A percentile compares a stretch with the other conserved stretches of the same genome.
Evolutionary conservation across 1,284 basidiomycete genomes (phyloP).

Genomic region (Tilletia indica): DNA sequence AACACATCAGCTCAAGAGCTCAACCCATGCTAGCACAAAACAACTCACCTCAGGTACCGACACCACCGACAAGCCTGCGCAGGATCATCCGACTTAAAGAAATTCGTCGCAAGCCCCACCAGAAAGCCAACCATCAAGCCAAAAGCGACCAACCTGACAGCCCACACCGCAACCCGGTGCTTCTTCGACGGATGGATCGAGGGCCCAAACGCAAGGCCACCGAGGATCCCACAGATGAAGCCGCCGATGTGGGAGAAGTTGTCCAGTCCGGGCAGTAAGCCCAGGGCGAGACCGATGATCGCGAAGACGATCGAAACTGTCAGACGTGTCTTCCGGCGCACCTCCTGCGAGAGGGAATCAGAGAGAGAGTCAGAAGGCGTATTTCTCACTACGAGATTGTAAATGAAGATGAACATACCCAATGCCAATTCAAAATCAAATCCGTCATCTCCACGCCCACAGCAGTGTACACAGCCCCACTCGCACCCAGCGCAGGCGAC

Average conservation of each 20-base stretch:
- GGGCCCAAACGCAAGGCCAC: constrained; percentile 76
- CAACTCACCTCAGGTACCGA: constrained; percentile 69
- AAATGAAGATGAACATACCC: constrained; percentile 63
- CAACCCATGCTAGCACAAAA: neutral
- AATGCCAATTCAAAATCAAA: constrained; percentile 85
- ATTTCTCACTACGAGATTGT: neutral
- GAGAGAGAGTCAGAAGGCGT: no score
- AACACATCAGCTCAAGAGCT: neutral
- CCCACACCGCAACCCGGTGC: constrained; percentile 74
- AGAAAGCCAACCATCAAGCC: constrained; percentile 75
- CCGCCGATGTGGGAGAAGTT: constrained; percentile 61
- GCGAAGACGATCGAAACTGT: constrained; percentile 80
- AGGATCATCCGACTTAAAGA: constrained; percentile 72
- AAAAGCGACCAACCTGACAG: constrained; percentile 70
- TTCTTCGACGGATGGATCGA: constrained; percentile 73
- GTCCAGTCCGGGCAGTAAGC: constrained; percentile 58
- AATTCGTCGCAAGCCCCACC: constrained; percentile 79
- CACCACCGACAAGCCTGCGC: constrained; percentile 78
- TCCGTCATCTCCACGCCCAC: constrained; percentile 79
- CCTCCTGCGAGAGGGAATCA: constrained; percentile 26
- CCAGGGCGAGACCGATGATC: constrained; percentile 77
- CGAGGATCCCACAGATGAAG: constrained; percentile 62
- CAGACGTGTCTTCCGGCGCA: constrained; percentile 60
- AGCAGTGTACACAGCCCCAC: constrained; percentile 83
- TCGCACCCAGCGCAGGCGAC: constrained; percentile 85